Evolutionary conservation across 1,284 basidiomycete genomes (phyloP).

Genomic region (Melampsora larici-populina): DNA sequence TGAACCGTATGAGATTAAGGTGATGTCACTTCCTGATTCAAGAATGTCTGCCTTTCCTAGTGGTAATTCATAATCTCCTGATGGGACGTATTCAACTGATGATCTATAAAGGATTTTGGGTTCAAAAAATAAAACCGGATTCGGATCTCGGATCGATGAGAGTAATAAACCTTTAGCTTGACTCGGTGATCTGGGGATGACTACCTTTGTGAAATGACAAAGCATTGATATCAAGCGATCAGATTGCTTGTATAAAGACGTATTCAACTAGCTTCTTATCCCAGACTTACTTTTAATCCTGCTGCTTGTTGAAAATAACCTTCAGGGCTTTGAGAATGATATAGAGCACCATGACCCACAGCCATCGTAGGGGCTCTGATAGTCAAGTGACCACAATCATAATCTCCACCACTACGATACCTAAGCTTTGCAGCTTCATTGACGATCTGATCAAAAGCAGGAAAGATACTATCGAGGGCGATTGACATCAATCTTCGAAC

Average conservation of each 20-base stretch:
- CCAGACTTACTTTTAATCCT: constrained; percentile 69
- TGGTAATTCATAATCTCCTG: constrained; percentile 79
- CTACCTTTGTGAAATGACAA: constrained; percentile 60
- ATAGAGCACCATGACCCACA: constrained; percentile 86
- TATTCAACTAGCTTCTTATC: neutral
- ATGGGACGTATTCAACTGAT: constrained; percentile 86
- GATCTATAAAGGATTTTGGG: constrained; percentile 85
- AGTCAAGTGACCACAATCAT: constrained; percentile 77
- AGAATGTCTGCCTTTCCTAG: constrained; percentile 74
- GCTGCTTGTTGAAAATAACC: constrained; percentile 88
- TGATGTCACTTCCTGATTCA: constrained; percentile 71
- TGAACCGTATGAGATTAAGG: constrained; percentile 84
- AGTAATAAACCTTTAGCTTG: constrained; percentile 90
- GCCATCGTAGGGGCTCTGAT: constrained; percentile 83
- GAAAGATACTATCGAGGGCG: constrained; percentile 28
- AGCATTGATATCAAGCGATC: constrained; percentile 2
- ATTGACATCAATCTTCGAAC: neutral
- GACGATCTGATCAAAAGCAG: constrained; percentile 73
- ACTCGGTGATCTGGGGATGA: constrained; percentile 85
- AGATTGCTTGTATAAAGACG: neutral
- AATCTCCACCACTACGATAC: constrained; percentile 81
- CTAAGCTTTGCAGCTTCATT: constrained; percentile 93
- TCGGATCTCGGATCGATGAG: constrained; percentile 79
- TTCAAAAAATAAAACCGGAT: constrained; percentile 91
- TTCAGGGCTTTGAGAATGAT: constrained; percentile 91